These are phyloP conservation scores for Alternaria dauci DNA, from an alignment of 2,329 filamentous ascomycete species.

Conservation along the genomic window DNA sequence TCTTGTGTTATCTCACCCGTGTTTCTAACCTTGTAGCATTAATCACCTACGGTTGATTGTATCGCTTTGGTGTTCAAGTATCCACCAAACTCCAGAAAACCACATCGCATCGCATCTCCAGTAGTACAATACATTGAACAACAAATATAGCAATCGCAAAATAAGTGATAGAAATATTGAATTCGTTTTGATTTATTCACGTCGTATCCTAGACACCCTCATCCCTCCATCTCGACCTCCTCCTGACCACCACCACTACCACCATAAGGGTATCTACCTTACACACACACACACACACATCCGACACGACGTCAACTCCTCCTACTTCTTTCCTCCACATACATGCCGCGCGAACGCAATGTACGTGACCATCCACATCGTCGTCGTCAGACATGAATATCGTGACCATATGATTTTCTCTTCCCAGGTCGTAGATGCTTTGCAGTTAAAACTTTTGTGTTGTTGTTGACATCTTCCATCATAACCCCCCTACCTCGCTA, in stretches of 20 bases:
- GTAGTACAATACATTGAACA: too few species aligned
- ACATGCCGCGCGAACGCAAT: conserved; percentile 10
- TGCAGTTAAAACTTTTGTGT: background rate
- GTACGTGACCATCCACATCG: background rate
- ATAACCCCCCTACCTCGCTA: background rate
- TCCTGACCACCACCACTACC: too few species aligned
- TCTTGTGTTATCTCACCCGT: background rate
- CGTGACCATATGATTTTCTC: conserved; percentile 12
- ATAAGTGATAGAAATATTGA: too few species aligned
- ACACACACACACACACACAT: background rate
- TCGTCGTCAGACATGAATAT: background rate
- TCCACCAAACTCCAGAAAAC: too few species aligned
- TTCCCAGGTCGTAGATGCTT: background rate
- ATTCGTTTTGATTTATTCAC: too few species aligned
- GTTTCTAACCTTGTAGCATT: background rate
- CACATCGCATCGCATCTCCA: too few species aligned
- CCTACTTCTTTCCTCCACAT: background rate
- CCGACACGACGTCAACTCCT: conserved; percentile 14
- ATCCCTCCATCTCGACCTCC: too few species aligned
- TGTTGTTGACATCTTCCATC: conserved; percentile 13
- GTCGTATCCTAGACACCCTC: too few species aligned
- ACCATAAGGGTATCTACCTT: too few species aligned
- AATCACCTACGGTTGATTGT: background rate
- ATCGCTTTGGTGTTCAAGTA: too few species aligned
- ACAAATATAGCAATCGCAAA: too few species aligned